A percentile compares a stretch with the other conserved stretches of the same genome.
These are phyloP conservation scores for Colletotrichum liaoningense DNA, from an alignment of 2,329 filamentous ascomycete genomes.

Conservation along the genomic window DNA sequence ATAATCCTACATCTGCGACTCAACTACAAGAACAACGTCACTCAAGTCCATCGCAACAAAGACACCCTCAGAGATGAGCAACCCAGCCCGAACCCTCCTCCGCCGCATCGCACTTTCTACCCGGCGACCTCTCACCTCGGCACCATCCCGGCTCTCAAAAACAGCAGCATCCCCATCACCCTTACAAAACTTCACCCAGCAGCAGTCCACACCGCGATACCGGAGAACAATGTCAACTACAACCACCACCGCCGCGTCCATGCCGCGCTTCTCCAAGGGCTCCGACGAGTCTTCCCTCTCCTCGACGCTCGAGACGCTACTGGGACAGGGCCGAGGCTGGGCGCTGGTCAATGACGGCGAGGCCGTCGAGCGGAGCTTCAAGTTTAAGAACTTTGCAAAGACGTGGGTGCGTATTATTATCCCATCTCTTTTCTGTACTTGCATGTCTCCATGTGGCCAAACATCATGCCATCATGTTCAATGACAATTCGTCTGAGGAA, in stretches of 20 bases:
- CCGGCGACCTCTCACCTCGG: not conserved
- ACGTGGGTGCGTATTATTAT: conserved; percentile 65
- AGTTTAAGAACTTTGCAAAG: conserved; percentile 74
- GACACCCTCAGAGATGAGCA: conserved; percentile 8
- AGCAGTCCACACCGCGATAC: not conserved
- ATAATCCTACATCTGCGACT: not conserved
- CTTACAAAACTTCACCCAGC: not conserved
- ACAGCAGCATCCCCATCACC: not conserved
- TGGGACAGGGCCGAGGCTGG: conserved; percentile 58
- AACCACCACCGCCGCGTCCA: not conserved
- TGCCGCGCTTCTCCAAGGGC: conserved; percentile 55
- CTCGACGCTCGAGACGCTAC: conserved; percentile 48
- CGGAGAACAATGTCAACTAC: conserved; percentile 16
- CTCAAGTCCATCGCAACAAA: not conserved
- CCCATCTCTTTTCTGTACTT: not conserved
- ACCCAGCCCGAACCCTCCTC: not conserved
- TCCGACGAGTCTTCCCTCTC: conserved; percentile 53
- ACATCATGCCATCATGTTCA: too few species aligned
- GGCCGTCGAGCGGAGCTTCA: conserved; percentile 70
- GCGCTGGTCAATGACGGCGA: conserved; percentile 59
- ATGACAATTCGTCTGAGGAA: too few species aligned
- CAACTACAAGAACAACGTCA: not conserved
- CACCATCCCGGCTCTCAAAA: not conserved
- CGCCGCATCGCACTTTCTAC: conserved; percentile 15
- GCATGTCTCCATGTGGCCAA: not conserved